A percentile compares a stretch with the other conserved stretches of the same genome.
Evolutionary conservation across 2,329 filamentous ascomycete species (phyloP).

Genomic region (Orbilia brochopaga): DNA sequence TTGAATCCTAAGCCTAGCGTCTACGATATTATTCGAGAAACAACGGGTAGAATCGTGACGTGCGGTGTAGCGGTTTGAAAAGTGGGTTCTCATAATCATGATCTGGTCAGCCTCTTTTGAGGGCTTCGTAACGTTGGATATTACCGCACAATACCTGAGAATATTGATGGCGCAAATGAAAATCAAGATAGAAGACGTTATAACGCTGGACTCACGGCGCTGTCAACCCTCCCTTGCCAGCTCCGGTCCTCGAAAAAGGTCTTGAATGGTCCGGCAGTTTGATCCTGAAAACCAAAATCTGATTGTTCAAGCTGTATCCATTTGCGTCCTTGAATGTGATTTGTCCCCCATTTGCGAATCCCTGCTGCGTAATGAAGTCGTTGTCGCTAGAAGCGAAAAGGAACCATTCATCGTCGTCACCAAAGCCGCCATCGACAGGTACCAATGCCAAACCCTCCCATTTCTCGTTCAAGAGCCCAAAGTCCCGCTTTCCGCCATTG

Average conservation of each 20-base stretch:
- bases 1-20: too few relatives aligned
- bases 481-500: constrained; percentile 70
- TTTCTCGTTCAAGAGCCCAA: constrained; percentile 72
- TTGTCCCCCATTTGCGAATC: constrained; percentile 66
- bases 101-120: too few relatives aligned
- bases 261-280: constrained; percentile 59
- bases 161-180: too few relatives aligned
- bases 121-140: too few relatives aligned
- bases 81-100: too few relatives aligned
- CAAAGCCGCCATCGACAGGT: constrained; percentile 63
- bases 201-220: constrained; percentile 6
- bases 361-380: constrained; percentile 76
- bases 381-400: constrained; percentile 73
- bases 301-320: constrained; percentile 67
- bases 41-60: too few relatives aligned
- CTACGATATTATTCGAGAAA: too few relatives aligned
- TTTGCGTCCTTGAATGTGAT: constrained; percentile 65
- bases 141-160: too few relatives aligned
- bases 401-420: constrained; percentile 68
- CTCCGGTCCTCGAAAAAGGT: constrained; percentile 44
- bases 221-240: constrained; percentile 23
- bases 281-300: constrained; percentile 69
- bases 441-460: constrained; percentile 74
- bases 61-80: too few relatives aligned
- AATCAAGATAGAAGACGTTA: background rate